Evolutionary conservation across 106 monocot species (phyloP).

Genomic region (Phalaenopsis aphrodite): DNA sequence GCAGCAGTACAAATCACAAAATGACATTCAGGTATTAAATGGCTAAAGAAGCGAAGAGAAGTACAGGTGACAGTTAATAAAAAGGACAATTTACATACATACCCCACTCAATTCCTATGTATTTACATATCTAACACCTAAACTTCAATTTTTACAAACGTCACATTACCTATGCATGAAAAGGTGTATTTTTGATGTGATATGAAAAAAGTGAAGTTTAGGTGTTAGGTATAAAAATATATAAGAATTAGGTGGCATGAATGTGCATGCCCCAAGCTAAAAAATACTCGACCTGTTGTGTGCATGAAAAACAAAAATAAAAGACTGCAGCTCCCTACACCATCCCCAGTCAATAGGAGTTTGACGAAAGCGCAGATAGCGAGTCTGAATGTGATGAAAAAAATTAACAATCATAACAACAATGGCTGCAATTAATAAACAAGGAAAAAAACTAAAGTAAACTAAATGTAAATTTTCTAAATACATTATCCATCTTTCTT

Average conservation of each 20-base stretch:
- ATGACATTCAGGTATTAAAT: neutral
- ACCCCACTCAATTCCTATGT: too few relatives aligned
- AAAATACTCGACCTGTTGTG: constrained; percentile 63
- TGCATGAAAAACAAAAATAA: constrained; percentile 83
- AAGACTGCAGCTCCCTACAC: constrained; percentile 95
- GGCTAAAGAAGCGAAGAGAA: neutral
- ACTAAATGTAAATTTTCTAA: too few relatives aligned
- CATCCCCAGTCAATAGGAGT: constrained; percentile 93
- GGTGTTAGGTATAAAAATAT: too few relatives aligned
- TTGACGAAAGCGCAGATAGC: constrained; percentile 58
- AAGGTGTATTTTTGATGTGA: too few relatives aligned
- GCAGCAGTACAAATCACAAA: constrained; percentile 9
- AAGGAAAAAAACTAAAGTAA: too few relatives aligned
- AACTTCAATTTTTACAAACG: too few relatives aligned
- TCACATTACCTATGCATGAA: too few relatives aligned
- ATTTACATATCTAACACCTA: too few relatives aligned
- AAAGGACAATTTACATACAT: neutral
- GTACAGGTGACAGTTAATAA: neutral
- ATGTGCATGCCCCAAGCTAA: too few relatives aligned
- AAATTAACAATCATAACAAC: neutral
- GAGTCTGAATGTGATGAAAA: constrained; percentile 31
- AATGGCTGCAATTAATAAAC: neutral
- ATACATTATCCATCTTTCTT: too few relatives aligned
- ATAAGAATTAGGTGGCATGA: too few relatives aligned
- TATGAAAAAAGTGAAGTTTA: too few relatives aligned